These are phyloP conservation scores for Musa troglodytarum DNA, from an alignment of 176 grass and related monocot species.

Conservation along the genomic window DNA sequence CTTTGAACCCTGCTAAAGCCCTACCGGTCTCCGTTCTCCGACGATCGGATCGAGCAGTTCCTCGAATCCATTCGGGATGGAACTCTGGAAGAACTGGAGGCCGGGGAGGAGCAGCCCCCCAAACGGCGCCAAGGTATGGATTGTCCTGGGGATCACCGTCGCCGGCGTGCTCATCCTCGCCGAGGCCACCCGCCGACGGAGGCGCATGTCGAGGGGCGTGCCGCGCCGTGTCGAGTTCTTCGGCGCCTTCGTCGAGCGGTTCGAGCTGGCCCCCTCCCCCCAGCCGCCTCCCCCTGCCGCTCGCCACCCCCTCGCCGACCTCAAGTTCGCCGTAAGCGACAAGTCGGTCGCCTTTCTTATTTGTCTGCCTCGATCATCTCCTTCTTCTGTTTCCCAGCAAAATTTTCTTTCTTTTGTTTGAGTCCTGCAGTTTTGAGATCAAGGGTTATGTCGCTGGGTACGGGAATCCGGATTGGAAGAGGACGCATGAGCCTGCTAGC, in stretches of 20 bases:
- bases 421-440: constrained; percentile 64
- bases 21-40: constrained; percentile 11
- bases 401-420: neutral
- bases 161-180: constrained; percentile 71
- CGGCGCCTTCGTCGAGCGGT: constrained; percentile 59
- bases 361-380: neutral
- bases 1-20: constrained; percentile 56
- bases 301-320: constrained; percentile 36
- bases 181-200: constrained; percentile 49
- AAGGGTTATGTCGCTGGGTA: constrained; percentile 73
- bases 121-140: constrained; percentile 35
- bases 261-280: constrained; percentile 46
- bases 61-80: constrained; percentile 16
- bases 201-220: constrained; percentile 33
- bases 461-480: constrained; percentile 95
- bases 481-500: constrained; percentile 43
- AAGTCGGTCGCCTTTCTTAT: constrained; percentile 32
- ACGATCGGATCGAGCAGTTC: neutral
- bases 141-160: constrained; percentile 64
- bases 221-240: constrained; percentile 15
- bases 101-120: constrained; percentile 12
- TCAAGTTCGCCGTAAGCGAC: constrained; percentile 87
- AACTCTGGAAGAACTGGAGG: constrained; percentile 5
- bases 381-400: neutral
- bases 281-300: constrained; percentile 69